Evolutionary conservation across 768 basidiomycete genomes (phyloP), one percentile per base, ranked within the genome.

Genomic region (Symmetrospora coprosmae): DNA sequence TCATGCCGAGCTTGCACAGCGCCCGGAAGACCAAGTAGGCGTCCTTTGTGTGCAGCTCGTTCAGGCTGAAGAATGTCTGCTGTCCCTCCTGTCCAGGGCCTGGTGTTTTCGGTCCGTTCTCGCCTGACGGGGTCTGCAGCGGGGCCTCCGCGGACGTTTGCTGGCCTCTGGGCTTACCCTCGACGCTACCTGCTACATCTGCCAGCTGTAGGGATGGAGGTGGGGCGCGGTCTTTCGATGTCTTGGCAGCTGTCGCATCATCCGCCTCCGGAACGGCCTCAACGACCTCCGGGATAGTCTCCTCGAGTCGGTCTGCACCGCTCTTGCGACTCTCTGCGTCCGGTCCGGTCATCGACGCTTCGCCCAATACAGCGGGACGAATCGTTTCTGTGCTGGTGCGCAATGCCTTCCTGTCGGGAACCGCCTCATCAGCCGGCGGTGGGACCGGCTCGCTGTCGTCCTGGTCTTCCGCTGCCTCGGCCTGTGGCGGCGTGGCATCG

Each of bases 11-110:
- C 71, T 97, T 97, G 76, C 94, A 97, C 11, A 99, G 76, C 0
- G 94, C 91, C 45, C 94, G 80, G 74, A 97, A 92, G 35, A 99
- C 92, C 63, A 99, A 79, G 76, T 96, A 99, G 0, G 94, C 90
- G 70, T 99, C 94, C 71, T 97, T 97, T 70, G 94, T 79, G 71
- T 90, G 92, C 56, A 96, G 74, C 66, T 99, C 92, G 51, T 86
- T 82, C n/a, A 79, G 76, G 19, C 61, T 65, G 46, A 69, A 53
- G 27, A 47, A 48, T 3, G 56, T 46, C 9, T 38, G 4, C n/a
- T 61, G 49, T 23, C 31, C 46, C 14, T 46, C 50, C 0, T 48
- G 56, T 5, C 19, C 56, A 34, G 59, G 48, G 19, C 21, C 50
- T 13, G 6, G 31, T 9, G 21, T 23, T 51, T 19, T 33, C 50